Evolutionary conservation across 495 filamentous ascomycete species (phyloP).

Genomic region (Chaetomium fimeti): DNA sequence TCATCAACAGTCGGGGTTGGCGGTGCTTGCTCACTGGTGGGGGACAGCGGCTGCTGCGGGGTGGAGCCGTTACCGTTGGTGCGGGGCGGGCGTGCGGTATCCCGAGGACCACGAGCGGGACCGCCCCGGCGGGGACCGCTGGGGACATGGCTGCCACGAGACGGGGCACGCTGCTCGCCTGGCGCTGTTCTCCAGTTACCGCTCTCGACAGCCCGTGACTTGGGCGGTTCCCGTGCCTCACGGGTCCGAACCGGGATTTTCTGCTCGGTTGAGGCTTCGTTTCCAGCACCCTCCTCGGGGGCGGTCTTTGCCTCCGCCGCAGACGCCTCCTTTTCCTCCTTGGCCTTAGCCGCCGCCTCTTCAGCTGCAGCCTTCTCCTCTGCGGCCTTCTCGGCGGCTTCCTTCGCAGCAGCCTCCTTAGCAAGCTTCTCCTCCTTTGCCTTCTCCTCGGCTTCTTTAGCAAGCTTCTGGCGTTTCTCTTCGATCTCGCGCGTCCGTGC

Average conservation of each 20-base stretch:
- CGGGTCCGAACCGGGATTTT: slow-evolving; percentile 34
- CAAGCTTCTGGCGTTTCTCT: slow-evolving; percentile 78
- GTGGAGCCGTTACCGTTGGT: slow-evolving; percentile 44
- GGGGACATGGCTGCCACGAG: slow-evolving; percentile 43
- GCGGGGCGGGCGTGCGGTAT: slow-evolving; percentile 44
- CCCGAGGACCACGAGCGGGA: slow-evolving; percentile 45
- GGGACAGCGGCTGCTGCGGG: slow-evolving; percentile 35
- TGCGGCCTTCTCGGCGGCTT: slow-evolving; percentile 65
- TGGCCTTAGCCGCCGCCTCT: slow-evolving; percentile 42
- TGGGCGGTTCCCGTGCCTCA: slow-evolving; percentile 34
- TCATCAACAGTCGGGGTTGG: slow-evolving; percentile 51
- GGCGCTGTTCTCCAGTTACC: slow-evolving; percentile 53
- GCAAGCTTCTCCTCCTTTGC: slow-evolving; percentile 70
- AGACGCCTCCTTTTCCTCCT: slow-evolving; percentile 31
- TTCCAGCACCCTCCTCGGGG: slow-evolving; percentile 53
- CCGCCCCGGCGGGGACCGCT: slow-evolving; percentile 40
- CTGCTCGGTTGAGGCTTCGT: slow-evolving; percentile 32
- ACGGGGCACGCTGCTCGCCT: slow-evolving; percentile 39
- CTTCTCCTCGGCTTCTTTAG: slow-evolving; percentile 87
- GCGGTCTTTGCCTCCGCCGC: slow-evolving; percentile 43
- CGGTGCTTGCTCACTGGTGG: slow-evolving; percentile 32
- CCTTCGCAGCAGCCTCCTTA: slow-evolving; percentile 63
- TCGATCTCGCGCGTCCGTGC: slow-evolving; percentile 84
- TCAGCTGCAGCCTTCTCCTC: slow-evolving; percentile 65
- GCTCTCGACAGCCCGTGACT: slow-evolving; percentile 48